Evolutionary conservation across 441 rosid genomes (phyloP).

Genomic region (Breynia disticha): DNA sequence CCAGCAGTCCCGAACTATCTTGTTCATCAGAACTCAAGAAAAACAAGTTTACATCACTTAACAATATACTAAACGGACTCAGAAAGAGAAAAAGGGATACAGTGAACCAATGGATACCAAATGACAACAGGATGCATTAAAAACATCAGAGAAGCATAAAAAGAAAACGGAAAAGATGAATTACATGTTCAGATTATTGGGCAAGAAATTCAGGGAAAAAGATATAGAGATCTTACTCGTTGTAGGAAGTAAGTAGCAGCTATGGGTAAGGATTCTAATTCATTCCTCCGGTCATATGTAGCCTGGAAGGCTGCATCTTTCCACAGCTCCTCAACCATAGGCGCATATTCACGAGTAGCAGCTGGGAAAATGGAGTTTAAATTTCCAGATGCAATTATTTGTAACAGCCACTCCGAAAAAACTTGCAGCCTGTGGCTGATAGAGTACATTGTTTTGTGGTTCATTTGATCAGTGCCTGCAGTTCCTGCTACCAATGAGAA

Average conservation of each 20-base stretch:
- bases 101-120: no score
- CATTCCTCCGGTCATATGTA: conserved; percentile 66
- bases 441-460: conserved; percentile 37
- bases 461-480: conserved; percentile 21
- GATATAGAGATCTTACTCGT: conserved; percentile 33
- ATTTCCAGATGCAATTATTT: conserved; percentile 61
- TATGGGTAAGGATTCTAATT: conserved; percentile 63
- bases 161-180: no score
- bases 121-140: no score
- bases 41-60: no score
- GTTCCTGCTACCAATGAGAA: conserved; percentile 18
- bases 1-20: background rate
- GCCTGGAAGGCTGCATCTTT: conserved; percentile 71
- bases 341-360: conserved; percentile 57
- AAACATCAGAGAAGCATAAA: no score
- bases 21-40: conserved; percentile 4
- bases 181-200: no score
- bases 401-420: conserved; percentile 78
- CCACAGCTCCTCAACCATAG: conserved; percentile 76
- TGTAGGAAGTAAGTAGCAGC: conserved; percentile 76
- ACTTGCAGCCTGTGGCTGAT: conserved; percentile 53
- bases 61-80: no score
- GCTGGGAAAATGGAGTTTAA: conserved; percentile 61
- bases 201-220: background rate
- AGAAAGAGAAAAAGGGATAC: no score